Percentiles rank a stretch among this genome's conserved stretches.
phyloP scores from a whole-genome alignment of 306 rosid genomes.

The Prunus persica region Prunus_persica_NCBIv2 NC_034016.1:22142001-22142500 shows the following conservation, averaged over 20 bases:
- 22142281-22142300: background rate
- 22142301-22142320: background rate
- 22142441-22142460: background rate
- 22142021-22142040: constrained; percentile 46
- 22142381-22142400: background rate
- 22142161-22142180: background rate
- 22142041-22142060: constrained; percentile 39
- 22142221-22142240: background rate
- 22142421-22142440: background rate
- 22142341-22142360: background rate
- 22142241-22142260: too few relatives aligned
- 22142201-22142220: too few relatives aligned
- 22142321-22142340: background rate
- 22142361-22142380: background rate
- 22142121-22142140: background rate
- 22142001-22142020: constrained; percentile 61
- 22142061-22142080: constrained; percentile 7
- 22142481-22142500: too few relatives aligned
- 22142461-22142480: background rate
- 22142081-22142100: background rate
- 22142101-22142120: background rate
- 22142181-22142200: background rate
- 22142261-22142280: background rate
- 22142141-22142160: background rate
- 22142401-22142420: background rate